These are phyloP conservation scores for Gossypium davidsonii DNA, from an alignment of 441 rosid species.

Conservation along the genomic window DNA sequence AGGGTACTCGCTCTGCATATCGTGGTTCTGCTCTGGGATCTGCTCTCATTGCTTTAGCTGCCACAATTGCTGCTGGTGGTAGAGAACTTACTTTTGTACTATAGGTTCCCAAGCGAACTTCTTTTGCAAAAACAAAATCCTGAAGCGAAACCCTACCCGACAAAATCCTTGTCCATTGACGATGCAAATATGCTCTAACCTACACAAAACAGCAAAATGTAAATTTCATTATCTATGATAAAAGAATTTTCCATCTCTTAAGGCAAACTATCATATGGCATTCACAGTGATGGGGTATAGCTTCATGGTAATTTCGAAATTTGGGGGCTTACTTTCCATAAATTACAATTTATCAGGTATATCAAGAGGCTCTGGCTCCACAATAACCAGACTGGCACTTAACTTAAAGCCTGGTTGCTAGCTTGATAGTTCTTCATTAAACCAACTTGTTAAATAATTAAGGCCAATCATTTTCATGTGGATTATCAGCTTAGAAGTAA, in stretches of 20 bases:
- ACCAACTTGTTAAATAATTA: not conserved
- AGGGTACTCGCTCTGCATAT: slow-evolving; percentile 86
- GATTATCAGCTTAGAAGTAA: slow-evolving; percentile 5
- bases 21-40: slow-evolving; percentile 92
- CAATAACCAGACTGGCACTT: slow-evolving; percentile 1
- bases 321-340: not conserved
- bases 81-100: slow-evolving; percentile 55
- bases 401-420: slow-evolving; percentile 1
- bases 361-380: not conserved
- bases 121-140: slow-evolving; percentile 94
- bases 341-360: not conserved
- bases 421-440: not conserved
- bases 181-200: slow-evolving; percentile 76
- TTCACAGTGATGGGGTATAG: not conserved
- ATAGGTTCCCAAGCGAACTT: slow-evolving; percentile 91
- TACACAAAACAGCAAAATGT: slow-evolving; percentile 18
- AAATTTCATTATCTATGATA: slow-evolving; percentile 8
- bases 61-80: slow-evolving; percentile 95
- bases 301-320: not conserved
- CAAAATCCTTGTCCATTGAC: slow-evolving; percentile 84
- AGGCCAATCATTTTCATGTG: slow-evolving; percentile 8
- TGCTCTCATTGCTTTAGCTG: slow-evolving; percentile 70
- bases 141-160: slow-evolving; percentile 84
- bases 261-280: not conserved
- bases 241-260: slow-evolving; percentile 2